Evolutionary conservation across 768 basidiomycete species (phyloP).

Genomic region (Leucosporidium scottii): DNA sequence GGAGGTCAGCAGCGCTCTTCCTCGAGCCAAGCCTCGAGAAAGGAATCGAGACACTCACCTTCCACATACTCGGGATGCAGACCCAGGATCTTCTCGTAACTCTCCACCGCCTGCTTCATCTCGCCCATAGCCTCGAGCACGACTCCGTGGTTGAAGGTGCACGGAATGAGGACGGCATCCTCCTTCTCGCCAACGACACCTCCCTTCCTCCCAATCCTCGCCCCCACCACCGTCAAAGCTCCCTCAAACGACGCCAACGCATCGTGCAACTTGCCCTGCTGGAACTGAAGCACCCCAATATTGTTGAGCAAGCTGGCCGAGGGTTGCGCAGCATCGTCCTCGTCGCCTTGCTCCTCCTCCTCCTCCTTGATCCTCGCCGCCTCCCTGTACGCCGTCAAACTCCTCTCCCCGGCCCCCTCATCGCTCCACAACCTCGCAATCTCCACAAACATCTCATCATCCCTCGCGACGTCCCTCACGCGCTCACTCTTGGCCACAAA

Average conservation of each 20-base stretch:
- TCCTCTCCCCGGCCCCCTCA: conserved; percentile 63
- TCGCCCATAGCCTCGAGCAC: conserved; percentile 82
- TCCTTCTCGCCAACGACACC: conserved; percentile 3
- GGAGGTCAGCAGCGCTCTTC: not conserved
- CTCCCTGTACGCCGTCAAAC: conserved; percentile 63
- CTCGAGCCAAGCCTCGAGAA: not conserved
- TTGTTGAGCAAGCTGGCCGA: conserved; percentile 38
- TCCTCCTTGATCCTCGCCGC: conserved; percentile 45
- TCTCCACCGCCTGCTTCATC: conserved; percentile 64
- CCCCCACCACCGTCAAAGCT: conserved; percentile 55
- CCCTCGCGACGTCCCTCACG: conserved; percentile 40
- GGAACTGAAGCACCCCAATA: conserved; percentile 36
- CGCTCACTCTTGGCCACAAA: conserved; percentile 26
- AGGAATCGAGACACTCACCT: conserved; percentile 51
- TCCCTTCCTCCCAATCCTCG: conserved; percentile 46
- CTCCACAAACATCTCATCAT: conserved; percentile 83
- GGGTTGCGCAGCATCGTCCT: conserved; percentile 13
- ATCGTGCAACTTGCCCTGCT: conserved; percentile 46
- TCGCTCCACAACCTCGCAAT: conserved; percentile 81
- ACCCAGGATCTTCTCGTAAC: conserved; percentile 69
- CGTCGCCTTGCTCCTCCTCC: conserved; percentile 31
- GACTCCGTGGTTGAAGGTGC: conserved; percentile 84
- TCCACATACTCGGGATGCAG: conserved; percentile 94
- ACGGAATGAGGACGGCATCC: conserved; percentile 69
- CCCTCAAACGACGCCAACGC: conserved; percentile 64